phyloP scores from a whole-genome alignment of 116 monocot genomes.

The Zostera marina region DNA sequence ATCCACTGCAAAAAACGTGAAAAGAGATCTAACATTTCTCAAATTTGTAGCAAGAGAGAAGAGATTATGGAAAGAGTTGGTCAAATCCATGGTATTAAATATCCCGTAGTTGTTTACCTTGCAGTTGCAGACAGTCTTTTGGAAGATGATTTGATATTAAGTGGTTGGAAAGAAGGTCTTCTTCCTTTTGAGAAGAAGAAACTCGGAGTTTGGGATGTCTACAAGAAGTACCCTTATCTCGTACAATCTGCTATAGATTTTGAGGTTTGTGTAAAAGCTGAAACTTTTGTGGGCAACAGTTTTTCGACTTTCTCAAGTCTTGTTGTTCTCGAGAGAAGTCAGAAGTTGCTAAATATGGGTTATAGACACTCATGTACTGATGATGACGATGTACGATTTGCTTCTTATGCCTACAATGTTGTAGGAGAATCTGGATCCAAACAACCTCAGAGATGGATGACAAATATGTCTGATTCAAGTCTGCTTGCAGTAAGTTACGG shows the following conservation, averaged over 20 bases:
- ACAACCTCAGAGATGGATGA: neutral
- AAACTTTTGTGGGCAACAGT: slow-evolving; percentile 80
- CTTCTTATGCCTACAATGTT: no score
- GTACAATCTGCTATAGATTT: slow-evolving; percentile 81
- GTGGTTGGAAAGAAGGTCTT: slow-evolving; percentile 65
- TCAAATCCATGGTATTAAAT: slow-evolving; percentile 17
- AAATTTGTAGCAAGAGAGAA: slow-evolving; percentile 81
- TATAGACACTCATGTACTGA: slow-evolving; percentile 9
- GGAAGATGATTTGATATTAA: slow-evolving; percentile 45
- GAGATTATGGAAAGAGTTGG: slow-evolving; percentile 57
- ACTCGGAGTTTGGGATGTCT: slow-evolving; percentile 65
- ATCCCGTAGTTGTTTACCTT: slow-evolving; percentile 56
- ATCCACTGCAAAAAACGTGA: slow-evolving; percentile 84
- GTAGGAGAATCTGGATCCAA: no score
- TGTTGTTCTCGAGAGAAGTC: slow-evolving; percentile 68
- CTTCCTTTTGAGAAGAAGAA: slow-evolving; percentile 77
- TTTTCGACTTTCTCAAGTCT: slow-evolving; percentile 90
- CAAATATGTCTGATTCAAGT: slow-evolving; percentile 32
- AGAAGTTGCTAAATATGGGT: slow-evolving; percentile 23
- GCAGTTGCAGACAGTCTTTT: slow-evolving; percentile 83
- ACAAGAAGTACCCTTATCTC: slow-evolving; percentile 60
- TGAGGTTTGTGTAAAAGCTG: slow-evolving; percentile 63
- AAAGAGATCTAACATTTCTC: slow-evolving; percentile 30
- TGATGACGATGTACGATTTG: slow-evolving; percentile 11
- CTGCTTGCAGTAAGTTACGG: slow-evolving; percentile 44